Evolutionary conservation across 345 rosid genomes (phyloP), one percentile per base, ranked within the genome.

Genomic region (Eucalyptus cladocalyx): DNA sequence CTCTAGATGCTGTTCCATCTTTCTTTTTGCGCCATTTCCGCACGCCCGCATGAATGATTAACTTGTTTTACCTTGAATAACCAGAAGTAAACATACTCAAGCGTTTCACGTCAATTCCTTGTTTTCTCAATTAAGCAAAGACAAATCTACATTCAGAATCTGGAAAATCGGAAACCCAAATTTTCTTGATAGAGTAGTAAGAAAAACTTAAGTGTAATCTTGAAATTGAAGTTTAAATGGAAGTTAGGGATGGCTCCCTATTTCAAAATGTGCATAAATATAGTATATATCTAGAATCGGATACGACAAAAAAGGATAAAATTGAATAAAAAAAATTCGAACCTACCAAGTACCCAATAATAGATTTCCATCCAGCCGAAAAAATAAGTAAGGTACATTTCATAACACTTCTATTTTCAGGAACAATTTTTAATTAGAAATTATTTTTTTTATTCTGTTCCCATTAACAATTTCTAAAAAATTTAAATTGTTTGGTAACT

Each of bases 401-500:
- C 0, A 0, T 16, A 16, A 3, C 8, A 16, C 19, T 50, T 50
- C 8, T 16, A 16, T 50, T 50, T 50, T 16, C 7, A 0, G 0
- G 8, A 50, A 50, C 0, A 50, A 50, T 16, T 50, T 49, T 0
- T 6, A 0, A 50, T 50, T 0, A 15, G 0, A 16, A 50, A 50
- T 50, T 2, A 11, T 50, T 2, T 50, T 50, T 50, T 50, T 49
- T 16, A 50, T 50, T 16, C 0, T 6, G 0, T 16, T 50, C 3
- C 2, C 0, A 0, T 50, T 3, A 50, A 50, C 3, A 50, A 50
- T 50, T 50, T 50, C 19, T 50, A 50, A 50, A 16, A 0, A 50
- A 1, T 50, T 50, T 50, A 50, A 16, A 16, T 0, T 1, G 2
- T 50, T 50, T 16, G 3, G 0, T 16, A 50, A 50, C 0, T 1